Percentiles rank a stretch among this genome's conserved stretches.
Conservation (phyloP, 2,329 filamentous ascomycete genomes). For the Trichoderma asperellum region DNA sequence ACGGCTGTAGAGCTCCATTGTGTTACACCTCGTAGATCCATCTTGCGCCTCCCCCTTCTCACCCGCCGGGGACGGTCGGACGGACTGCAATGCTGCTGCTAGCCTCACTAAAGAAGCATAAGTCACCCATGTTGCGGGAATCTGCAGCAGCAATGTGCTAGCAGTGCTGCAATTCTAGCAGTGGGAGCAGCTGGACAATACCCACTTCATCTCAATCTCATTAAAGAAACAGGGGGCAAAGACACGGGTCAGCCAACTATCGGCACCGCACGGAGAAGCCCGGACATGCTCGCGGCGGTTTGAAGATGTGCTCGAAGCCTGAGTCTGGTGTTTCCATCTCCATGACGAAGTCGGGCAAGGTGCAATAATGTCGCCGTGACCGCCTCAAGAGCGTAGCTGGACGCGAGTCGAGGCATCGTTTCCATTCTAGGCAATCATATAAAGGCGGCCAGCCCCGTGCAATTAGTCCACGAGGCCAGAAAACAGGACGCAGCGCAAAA, state of each 20-base stretch:
- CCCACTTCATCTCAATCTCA: constrained; percentile 9
- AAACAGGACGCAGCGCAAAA: neutral
- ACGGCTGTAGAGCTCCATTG: neutral
- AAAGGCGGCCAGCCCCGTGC: neutral
- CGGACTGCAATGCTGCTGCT: neutral
- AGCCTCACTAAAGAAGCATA: constrained; percentile 11
- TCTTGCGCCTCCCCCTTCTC: constrained; percentile 15
- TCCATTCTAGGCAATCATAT: neutral
- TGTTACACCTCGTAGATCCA: constrained; percentile 11
- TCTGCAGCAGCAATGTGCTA: neutral
- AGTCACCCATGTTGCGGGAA: constrained; percentile 6
- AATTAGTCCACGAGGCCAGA: neutral
- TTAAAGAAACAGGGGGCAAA: constrained; percentile 9
- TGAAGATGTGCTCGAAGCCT: neutral
- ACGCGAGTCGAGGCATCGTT: neutral
- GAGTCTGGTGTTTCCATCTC: neutral
- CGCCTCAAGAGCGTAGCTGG: neutral
- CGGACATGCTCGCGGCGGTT: neutral
- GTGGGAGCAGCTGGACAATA: neutral
- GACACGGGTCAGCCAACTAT: neutral
- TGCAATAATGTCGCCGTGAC: constrained; percentile 1
- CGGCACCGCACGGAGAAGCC: neutral
- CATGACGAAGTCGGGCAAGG: neutral
- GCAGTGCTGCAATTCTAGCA: neutral
- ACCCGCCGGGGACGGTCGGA: constrained; percentile 10